These are phyloP conservation scores for Sclerotinia glacialis DNA, from an alignment of 2,329 filamentous ascomycete species.

Conservation along the genomic window DNA sequence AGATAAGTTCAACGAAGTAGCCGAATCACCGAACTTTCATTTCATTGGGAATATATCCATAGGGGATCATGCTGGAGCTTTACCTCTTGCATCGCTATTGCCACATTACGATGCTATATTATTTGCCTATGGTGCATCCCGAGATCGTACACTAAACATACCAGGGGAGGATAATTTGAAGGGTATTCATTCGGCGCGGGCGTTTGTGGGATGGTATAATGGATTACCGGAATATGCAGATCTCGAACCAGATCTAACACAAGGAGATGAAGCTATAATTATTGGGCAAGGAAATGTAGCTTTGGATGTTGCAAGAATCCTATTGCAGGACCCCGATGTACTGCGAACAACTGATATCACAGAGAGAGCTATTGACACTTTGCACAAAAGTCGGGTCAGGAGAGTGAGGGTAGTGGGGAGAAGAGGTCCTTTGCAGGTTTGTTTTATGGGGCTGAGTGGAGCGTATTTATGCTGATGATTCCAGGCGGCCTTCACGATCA, in stretches of 20 bases:
- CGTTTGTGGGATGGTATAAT: conserved; percentile 99
- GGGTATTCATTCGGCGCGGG: conserved; percentile 81
- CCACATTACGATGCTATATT: conserved; percentile 89
- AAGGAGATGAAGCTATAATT: conserved; percentile 78
- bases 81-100: conserved; percentile 67
- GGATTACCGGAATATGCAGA: conserved; percentile 78
- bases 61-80: conserved; percentile 52
- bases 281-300: conserved; percentile 97
- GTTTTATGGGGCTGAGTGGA: conserved; percentile 28
- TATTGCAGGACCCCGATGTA: conserved; percentile 71
- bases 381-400: conserved; percentile 71
- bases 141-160: conserved; percentile 75
- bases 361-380: conserved; percentile 71
- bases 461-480: conserved; percentile 21
- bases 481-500: conserved; percentile 90
- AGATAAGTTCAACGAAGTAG: conserved; percentile 88
- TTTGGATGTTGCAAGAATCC: conserved; percentile 84
- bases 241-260: conserved; percentile 69
- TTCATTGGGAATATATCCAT: conserved; percentile 89
- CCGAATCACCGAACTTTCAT: conserved; percentile 75
- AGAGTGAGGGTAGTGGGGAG: conserved; percentile 85
- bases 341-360: conserved; percentile 85
- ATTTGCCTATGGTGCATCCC: conserved; percentile 87
- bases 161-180: conserved; percentile 70
- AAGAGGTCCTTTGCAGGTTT: conserved; percentile 80